Evolutionary conservation across 768 basidiomycete species (phyloP).

Genomic region (Tremella fuciformis): DNA sequence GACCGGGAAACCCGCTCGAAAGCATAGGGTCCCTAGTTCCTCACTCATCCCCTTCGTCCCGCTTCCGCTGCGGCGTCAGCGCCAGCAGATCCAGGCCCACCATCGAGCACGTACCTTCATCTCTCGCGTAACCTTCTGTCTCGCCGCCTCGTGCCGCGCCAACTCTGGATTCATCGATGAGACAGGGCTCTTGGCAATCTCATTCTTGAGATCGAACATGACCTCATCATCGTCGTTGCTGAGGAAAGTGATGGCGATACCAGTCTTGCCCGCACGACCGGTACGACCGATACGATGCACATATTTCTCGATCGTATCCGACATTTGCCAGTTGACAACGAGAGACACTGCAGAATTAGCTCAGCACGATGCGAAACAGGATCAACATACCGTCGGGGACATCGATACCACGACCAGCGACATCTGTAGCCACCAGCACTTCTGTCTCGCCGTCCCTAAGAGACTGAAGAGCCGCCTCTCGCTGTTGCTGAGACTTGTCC

Average conservation of each 20-base stretch:
- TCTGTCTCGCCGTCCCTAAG: slow-evolving; percentile 81
- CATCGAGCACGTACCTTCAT: slow-evolving; percentile 62
- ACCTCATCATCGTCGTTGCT: slow-evolving; percentile 90
- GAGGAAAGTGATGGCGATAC: slow-evolving; percentile 90
- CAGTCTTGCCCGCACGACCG: slow-evolving; percentile 94
- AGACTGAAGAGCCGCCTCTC: slow-evolving; percentile 84
- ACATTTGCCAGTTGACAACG: slow-evolving; percentile 98
- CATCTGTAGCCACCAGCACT: slow-evolving; percentile 91
- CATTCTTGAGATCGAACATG: slow-evolving; percentile 97
- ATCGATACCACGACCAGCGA: slow-evolving; percentile 98
- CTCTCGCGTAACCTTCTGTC: slow-evolving; percentile 83
- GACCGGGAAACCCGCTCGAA: too few relatives aligned
- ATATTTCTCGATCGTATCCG: slow-evolving; percentile 81
- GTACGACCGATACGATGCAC: slow-evolving; percentile 98
- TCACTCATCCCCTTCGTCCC: too few relatives aligned
- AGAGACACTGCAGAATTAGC: slow-evolving; percentile 58
- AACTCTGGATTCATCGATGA: slow-evolving; percentile 84
- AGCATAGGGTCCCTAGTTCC: too few relatives aligned
- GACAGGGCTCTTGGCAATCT: slow-evolving; percentile 90
- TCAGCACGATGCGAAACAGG: neutral
- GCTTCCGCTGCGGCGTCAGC: too few relatives aligned
- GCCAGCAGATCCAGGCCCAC: too few relatives aligned
- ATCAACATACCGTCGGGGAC: slow-evolving; percentile 65
- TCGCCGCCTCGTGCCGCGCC: slow-evolving; percentile 85
- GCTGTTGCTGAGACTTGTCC: slow-evolving; percentile 95